phyloP scores from a whole-genome alignment of 495 filamentous ascomycete species.

The Aspergillus indologenus region DNA sequence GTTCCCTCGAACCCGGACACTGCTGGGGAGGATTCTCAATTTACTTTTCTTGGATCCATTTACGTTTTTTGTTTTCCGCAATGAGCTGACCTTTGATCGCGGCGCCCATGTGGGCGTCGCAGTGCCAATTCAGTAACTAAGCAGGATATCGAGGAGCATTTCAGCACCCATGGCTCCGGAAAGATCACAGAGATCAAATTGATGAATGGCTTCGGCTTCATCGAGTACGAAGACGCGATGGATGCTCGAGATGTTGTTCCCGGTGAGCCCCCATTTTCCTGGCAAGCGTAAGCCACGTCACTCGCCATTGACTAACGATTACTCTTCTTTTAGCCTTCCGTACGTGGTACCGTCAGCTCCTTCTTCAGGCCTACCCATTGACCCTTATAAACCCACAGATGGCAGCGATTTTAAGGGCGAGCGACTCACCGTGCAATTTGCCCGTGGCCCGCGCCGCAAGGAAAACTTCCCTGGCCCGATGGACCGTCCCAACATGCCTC shows the following conservation, averaged over 20 bases:
- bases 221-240: slow-evolving; percentile 96
- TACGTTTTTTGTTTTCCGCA: slow-evolving; percentile 6
- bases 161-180: slow-evolving; percentile 89
- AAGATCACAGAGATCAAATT: slow-evolving; percentile 99
- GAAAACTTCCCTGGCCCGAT: slow-evolving; percentile 64
- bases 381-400: slow-evolving; percentile 54
- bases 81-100: slow-evolving; percentile 28
- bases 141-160: slow-evolving; percentile 93
- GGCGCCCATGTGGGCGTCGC: slow-evolving; percentile 26
- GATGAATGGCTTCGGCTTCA: slow-evolving; percentile 99
- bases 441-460: slow-evolving; percentile 85
- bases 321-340: slow-evolving; percentile 45
- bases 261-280: slow-evolving; percentile 54
- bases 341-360: slow-evolving; percentile 34
- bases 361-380: slow-evolving; percentile 10
- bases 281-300: background rate
- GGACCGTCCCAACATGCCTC: slow-evolving; percentile 74
- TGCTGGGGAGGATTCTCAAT: slow-evolving; percentile 18
- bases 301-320: slow-evolving; percentile 17
- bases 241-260: slow-evolving; percentile 97
- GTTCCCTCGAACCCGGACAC: slow-evolving; percentile 17
- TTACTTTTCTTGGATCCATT: slow-evolving; percentile 23
- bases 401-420: slow-evolving; percentile 98
- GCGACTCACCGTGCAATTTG: slow-evolving; percentile 95
- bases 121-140: slow-evolving; percentile 70